These are phyloP conservation scores for Austropuccinia psidii DNA, from an alignment of 1,284 basidiomycete species.

Conservation along the genomic window DNA sequence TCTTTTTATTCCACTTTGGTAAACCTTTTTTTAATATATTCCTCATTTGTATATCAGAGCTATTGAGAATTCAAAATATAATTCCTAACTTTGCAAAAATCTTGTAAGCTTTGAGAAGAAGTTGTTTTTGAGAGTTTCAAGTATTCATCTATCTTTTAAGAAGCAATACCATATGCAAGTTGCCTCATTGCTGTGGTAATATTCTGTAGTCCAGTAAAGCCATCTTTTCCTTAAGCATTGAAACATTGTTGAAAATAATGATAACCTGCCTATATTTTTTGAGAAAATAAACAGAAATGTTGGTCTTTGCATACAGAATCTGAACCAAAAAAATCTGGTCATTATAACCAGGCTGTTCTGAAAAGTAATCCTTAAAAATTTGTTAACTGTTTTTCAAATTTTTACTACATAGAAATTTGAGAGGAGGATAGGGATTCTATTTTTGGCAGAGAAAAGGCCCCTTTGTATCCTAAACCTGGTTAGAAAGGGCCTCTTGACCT, in stretches of 20 bases:
- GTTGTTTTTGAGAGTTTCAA: background rate
- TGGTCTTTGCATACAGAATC: background rate
- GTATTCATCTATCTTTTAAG: background rate
- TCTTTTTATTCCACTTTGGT: background rate
- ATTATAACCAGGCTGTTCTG: background rate
- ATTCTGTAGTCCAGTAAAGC: background rate
- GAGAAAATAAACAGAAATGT: background rate
- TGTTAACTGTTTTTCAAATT: too few species aligned
- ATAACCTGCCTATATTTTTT: too few species aligned
- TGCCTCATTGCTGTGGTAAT: background rate
- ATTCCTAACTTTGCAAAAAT: background rate
- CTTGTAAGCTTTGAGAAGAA: background rate
- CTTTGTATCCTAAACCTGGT: too few species aligned
- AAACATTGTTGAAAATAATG: background rate
- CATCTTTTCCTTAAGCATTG: background rate
- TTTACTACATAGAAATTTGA: too few species aligned
- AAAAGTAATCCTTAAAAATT: background rate
- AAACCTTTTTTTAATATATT: background rate
- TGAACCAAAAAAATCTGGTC: background rate
- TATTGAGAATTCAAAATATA: background rate
- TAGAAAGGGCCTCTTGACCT: too few species aligned
- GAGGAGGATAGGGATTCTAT: too few species aligned
- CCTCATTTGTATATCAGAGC: background rate
- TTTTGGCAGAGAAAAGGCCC: too few species aligned
- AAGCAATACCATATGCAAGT: slow-evolving; percentile 2